Evolutionary conservation across 2,329 filamentous ascomycete species (phyloP), one percentile per base, ranked within the genome.

Genomic region (Aspergillus thermomutatus): DNA sequence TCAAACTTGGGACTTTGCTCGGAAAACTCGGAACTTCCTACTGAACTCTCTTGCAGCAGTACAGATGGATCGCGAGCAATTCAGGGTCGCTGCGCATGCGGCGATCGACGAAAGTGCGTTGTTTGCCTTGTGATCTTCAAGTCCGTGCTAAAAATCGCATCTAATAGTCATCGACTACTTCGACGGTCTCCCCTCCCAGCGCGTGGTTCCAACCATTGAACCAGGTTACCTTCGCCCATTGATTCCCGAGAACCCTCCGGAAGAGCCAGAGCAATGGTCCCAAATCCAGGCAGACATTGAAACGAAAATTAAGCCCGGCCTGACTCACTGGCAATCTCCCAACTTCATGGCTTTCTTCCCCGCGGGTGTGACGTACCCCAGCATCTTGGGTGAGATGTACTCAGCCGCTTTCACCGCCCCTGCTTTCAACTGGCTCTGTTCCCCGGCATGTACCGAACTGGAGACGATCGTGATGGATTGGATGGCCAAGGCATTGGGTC

Each of bases 261-360:
- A 79, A 84, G 57, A 89, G 82, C 66, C 91, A 88, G 79, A 78
- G 83, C 59, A 70, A 69, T 96, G 92, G 90, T 77, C 80, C 23
- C 80, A 84, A 52, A 97, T 97, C 69, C 89, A 91, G 66, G 81
- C 85, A 56, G 93, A 97, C 71, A 87, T 97, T 52, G 88, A 92
- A 66, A 78, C 82, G 47, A 90, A 94, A 71, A 96, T 97, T 69
- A 85, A 96, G 71, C 93, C 93, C 0, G 93, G 93, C 5, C 80
- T 97, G 54, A 97, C 93, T 0, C 93, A 97, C 76, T 97, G 93
- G 92, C 88, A 96, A 72, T 91, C 87, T 2, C 93, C 91, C 17
- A 92, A 93, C 70, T 97, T 96, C 81, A 91, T 97, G 85, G 93
- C 93, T 47, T 97, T 95, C 80, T 97, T 94, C 76, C 90, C 93